Conservation (phyloP, 192 early-diverging fungal genomes). For the Kappamyces sp. region DNA sequence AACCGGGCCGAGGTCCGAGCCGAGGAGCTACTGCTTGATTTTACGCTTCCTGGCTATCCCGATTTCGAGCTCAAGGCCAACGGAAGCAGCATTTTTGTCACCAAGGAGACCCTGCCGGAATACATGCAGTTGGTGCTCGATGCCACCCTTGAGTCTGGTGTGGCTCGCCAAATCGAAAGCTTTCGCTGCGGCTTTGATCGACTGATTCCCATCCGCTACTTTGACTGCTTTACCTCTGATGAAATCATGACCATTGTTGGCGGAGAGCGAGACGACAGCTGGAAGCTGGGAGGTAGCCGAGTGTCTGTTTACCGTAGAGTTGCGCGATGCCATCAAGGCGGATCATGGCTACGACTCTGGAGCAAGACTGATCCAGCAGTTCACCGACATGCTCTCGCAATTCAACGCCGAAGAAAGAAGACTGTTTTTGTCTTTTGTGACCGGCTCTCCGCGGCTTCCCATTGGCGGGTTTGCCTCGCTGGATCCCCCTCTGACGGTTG, state of each 20-base stretch:
- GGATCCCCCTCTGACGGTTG: conserved; percentile 78
- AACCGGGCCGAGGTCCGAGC: conserved; percentile 14
- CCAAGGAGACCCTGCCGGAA: conserved; percentile 71
- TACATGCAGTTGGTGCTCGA: conserved; percentile 67
- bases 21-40: conserved; percentile 73
- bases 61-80: conserved; percentile 54
- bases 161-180: conserved; percentile 63
- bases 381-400: conserved; percentile 63
- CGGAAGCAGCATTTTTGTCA: conserved; percentile 64
- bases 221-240: conserved; percentile 62
- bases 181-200: conserved; percentile 77
- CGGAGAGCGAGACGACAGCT: conserved; percentile 64
- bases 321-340: conserved; percentile 65
- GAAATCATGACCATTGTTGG: conserved; percentile 71
- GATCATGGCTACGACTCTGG: conserved; percentile 79
- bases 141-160: conserved; percentile 57
- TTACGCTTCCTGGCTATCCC: conserved; percentile 79
- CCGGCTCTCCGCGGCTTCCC: conserved; percentile 82
- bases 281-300: conserved; percentile 54
- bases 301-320: conserved; percentile 31
- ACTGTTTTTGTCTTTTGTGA: conserved; percentile 80
- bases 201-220: conserved; percentile 65
- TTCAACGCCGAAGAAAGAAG: conserved; percentile 58
- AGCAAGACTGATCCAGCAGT: conserved; percentile 57
- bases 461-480: conserved; percentile 83